Evolutionary conservation across 768 basidiomycete species (phyloP), one percentile per base, ranked within the genome.

Genomic region (Leccinum incarnatum): DNA sequence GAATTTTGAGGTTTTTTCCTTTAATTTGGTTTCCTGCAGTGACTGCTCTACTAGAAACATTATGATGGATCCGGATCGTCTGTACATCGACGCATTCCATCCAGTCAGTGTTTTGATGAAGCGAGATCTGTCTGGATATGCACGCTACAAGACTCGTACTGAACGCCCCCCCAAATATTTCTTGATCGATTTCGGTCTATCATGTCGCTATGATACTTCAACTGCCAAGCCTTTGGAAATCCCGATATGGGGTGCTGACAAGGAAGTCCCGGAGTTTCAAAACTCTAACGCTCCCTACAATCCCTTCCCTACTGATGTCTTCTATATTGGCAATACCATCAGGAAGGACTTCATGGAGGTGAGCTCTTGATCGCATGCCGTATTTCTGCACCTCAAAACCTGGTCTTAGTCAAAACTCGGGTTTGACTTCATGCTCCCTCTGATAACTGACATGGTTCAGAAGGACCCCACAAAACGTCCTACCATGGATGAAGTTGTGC

Each of bases 391-490:
- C 9, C 47, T 27, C 1, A 48, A 48, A 3, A 27, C 21, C 11
- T 12, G 10, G 34, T 0, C 4, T 14, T 21, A 59, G 63, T 34
- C 34, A 2, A 58, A 47, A 4, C 30, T 27, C 3, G 63, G 63
- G 1, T 58, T 76, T 23, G 62, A 68, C 1, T 78, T 79, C 47
- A 65, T 80, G 67, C 30, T 53, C 34, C 67, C 69, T 1, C 63
- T 79, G 4, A 58, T 78, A 11, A 50, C 62, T 0, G 75, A 74
- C 9, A 80, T 81, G 80, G 64, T 72, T 1, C 70, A 74, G 10
- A 58, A 65, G 2, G 74, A 78, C 32, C 77, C 77, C 0, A 32
- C 58, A 0, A 69, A 75, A 51, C 70, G 78, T n/a, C 77, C 77
- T 0, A 74, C 64, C 0, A 78, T 78, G 53, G 67, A 75, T 8